Conservation (phyloP, 768 basidiomycete species). For the Clitopilus passeckerianus region DNA sequence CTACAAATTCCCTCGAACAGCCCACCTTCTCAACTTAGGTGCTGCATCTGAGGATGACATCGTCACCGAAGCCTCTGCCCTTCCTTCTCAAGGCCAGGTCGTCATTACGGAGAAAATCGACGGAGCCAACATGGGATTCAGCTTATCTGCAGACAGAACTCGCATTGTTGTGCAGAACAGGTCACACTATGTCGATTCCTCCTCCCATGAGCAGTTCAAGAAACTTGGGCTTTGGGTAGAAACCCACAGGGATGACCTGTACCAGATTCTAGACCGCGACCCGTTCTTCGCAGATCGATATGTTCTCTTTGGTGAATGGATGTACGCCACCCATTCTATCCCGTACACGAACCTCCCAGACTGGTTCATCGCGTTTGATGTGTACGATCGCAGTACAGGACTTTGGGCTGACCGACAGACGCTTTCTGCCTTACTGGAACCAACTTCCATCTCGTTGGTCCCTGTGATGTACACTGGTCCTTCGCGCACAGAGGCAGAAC, state of each 20-base stretch:
- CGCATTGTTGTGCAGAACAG: constrained; percentile 55
- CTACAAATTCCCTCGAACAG: constrained; percentile 57
- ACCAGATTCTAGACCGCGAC: constrained; percentile 38
- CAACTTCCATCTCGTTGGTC: constrained; percentile 35
- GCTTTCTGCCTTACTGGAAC: constrained; percentile 27
- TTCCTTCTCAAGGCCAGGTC: constrained; percentile 22
- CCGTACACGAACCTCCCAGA: constrained; percentile 49
- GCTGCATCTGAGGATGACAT: constrained; percentile 52
- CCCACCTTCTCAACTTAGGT: constrained; percentile 55
- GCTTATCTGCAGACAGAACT: constrained; percentile 40
- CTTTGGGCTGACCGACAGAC: constrained; percentile 32
- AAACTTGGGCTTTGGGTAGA: constrained; percentile 54
- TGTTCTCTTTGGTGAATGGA: constrained; percentile 62
- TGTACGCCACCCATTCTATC: constrained; percentile 58
- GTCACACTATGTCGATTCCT: constrained; percentile 52
- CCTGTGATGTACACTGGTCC: constrained; percentile 39
- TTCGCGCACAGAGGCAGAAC: constrained; percentile 32
- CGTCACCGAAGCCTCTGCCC: constrained; percentile 19
- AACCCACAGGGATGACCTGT: constrained; percentile 37
- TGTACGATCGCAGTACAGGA: constrained; percentile 46
- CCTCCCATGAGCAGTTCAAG: constrained; percentile 58
- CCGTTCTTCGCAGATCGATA: constrained; percentile 52
- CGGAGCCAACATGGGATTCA: constrained; percentile 66
- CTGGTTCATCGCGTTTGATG: constrained; percentile 54
- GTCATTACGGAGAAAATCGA: constrained; percentile 63